phyloP scores from a whole-genome alignment of 2,329 filamentous ascomycete species.

The Dendryphion nanum region DNA sequence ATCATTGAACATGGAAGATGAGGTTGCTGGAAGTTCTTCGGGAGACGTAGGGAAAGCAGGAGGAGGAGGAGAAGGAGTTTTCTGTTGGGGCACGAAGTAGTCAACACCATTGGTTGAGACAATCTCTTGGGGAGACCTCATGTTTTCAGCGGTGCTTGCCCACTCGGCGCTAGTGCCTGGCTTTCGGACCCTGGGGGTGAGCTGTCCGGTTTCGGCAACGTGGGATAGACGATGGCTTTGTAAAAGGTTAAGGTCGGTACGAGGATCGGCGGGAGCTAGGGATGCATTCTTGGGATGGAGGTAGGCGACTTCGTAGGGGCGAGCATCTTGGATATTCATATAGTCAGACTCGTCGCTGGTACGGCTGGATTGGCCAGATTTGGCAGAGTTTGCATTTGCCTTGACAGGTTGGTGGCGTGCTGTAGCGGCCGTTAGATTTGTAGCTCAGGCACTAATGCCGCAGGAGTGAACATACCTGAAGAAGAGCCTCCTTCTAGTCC shows the following conservation, averaged over 20 bases:
- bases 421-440: slow-evolving; percentile 11
- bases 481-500: slow-evolving; percentile 18
- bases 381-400: slow-evolving; percentile 18
- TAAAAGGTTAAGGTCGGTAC: slow-evolving; percentile 41
- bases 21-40: slow-evolving; percentile 14
- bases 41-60: slow-evolving; percentile 13
- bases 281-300: slow-evolving; percentile 23
- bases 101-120: slow-evolving; percentile 34
- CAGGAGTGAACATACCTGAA: slow-evolving; percentile 19
- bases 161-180: slow-evolving; percentile 39
- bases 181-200: slow-evolving; percentile 41
- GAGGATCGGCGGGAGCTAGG: slow-evolving; percentile 26
- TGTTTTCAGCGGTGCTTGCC: slow-evolving; percentile 34
- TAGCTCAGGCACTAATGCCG: neutral
- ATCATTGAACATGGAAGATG: slow-evolving; percentile 17
- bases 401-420: slow-evolving; percentile 19
- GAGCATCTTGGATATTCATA: slow-evolving; percentile 26
- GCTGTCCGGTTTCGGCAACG: slow-evolving; percentile 51
- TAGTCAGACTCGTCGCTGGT: slow-evolving; percentile 39
- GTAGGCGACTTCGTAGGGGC: slow-evolving; percentile 36
- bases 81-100: slow-evolving; percentile 37
- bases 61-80: slow-evolving; percentile 36
- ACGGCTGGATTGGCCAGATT: slow-evolving; percentile 27
- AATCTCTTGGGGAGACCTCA: slow-evolving; percentile 18
- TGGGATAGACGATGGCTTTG: slow-evolving; percentile 50